Base-by-base conservation (phyloP, 495 filamentous ascomycete genomes). In the Neurospora sp. region DNA sequence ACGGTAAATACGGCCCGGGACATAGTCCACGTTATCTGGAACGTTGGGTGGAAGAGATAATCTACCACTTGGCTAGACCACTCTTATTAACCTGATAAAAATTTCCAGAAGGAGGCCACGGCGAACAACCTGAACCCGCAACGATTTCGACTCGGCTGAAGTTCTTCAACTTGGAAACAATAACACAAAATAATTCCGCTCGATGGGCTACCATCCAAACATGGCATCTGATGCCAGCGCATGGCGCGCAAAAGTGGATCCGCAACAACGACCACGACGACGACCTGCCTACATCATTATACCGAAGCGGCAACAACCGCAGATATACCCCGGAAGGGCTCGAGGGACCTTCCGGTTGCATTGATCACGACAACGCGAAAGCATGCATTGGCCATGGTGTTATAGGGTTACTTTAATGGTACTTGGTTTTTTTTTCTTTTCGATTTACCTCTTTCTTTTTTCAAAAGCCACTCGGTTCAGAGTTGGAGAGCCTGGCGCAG, bases 11-110 rank as follows among this genome's bases (percentile, higher is more conserved):
- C 95, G 8, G 94, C 95, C 59, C 90, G 90, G 75, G 96, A 99
- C 76, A 99, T 99, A 76, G 94, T 92, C 44, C 93, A 97, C 84
- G 94, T 98, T 44, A 93, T 98, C 75, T 97, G 94, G 94, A 99
- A 99, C 79, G 96, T 98, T 71, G 95, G 95, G 42, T 98, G 95
- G 96, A 88, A 92, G 75, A 86, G 89, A 74, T 94, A 77, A 91
- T 71, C 39, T 39, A 70, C 18, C 69, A 40, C 74, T 71, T 65
- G 70, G 74, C 69, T 71, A 73, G 79, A 78, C 70, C 74, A 61
- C 74, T 77, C 70, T 78, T 79, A 74, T 79, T 81, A 81, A 81
- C 79, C 78, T 31, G 27, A 31, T 31, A 31, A 31, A 31, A 80
- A 75, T 44, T 81, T 78, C 72, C 77, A 81, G 79, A 78, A 79